These are phyloP conservation scores for Alternaria alternata DNA, from an alignment of 2,329 filamentous ascomycete species.

Conservation along the genomic window DNA sequence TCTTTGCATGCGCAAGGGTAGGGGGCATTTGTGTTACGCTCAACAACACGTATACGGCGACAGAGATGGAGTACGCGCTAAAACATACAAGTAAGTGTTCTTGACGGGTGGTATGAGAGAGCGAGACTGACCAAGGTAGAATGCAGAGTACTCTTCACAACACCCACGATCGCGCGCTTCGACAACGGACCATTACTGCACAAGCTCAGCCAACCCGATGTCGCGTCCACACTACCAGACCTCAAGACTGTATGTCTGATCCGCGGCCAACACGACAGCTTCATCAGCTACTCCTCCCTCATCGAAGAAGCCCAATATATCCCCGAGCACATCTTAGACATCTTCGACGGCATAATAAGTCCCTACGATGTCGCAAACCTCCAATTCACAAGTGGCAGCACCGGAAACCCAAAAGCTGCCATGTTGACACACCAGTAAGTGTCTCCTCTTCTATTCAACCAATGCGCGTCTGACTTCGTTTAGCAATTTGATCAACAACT, in stretches of 20 bases:
- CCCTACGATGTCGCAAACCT: slow-evolving; percentile 48
- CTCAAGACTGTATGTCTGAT: slow-evolving; percentile 44
- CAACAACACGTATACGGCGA: slow-evolving; percentile 82
- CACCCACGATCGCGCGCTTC: slow-evolving; percentile 70
- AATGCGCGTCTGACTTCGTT: neutral
- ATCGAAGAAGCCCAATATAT: slow-evolving; percentile 50
- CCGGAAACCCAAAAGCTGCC: slow-evolving; percentile 49
- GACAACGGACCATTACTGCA: slow-evolving; percentile 68
- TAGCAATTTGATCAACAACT: slow-evolving; percentile 53
- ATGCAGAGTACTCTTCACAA: slow-evolving; percentile 77
- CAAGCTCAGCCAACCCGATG: slow-evolving; percentile 33
- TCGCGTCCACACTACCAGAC: slow-evolving; percentile 33
- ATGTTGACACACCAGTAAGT: slow-evolving; percentile 51
- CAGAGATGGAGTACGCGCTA: slow-evolving; percentile 75
- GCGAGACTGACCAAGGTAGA: slow-evolving; percentile 53
- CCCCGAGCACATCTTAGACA: slow-evolving; percentile 45
- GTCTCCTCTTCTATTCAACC: neutral
- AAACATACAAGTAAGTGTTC: slow-evolving; percentile 68
- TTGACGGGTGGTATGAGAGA: neutral
- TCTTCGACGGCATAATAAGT: slow-evolving; percentile 47
- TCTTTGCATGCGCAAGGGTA: slow-evolving; percentile 71
- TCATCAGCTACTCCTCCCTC: slow-evolving; percentile 68
- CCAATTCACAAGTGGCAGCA: slow-evolving; percentile 52
- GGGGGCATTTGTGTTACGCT: slow-evolving; percentile 71
- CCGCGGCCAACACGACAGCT: slow-evolving; percentile 53